Evolutionary conservation across 176 grass and related monocot genomes (phyloP).

Genomic region (Stipa capillata): DNA sequence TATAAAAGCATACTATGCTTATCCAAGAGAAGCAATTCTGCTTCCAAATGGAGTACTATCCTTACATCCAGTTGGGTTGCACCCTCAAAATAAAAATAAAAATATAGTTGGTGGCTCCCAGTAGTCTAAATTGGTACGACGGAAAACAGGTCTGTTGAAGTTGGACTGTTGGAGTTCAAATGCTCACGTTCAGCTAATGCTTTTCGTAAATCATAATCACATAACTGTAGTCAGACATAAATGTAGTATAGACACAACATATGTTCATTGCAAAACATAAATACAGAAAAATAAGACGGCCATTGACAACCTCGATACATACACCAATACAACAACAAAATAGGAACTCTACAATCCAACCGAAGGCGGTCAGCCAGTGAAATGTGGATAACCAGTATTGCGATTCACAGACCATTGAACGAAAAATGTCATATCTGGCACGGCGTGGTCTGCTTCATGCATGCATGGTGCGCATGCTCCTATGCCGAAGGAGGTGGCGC

Average conservation of each 20-base stretch:
- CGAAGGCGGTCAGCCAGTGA: not conserved
- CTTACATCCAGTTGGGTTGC: no score
- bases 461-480: not conserved
- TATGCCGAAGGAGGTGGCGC: conserved; percentile 4
- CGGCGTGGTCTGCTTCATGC: not conserved
- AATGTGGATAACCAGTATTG: no score
- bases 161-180: not conserved
- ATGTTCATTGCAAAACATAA: not conserved
- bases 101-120: no score
- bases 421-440: not conserved
- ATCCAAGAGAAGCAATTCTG: not conserved
- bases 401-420: not conserved
- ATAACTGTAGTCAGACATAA: not conserved
- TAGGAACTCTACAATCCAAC: not conserved
- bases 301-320: not conserved
- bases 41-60: not conserved
- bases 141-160: not conserved
- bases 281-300: not conserved
- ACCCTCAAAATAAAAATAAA: no score
- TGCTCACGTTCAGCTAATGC: not conserved
- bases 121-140: not conserved
- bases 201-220: not conserved
- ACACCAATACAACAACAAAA: not conserved
- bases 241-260: not conserved
- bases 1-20: not conserved